Conservation (phyloP, 2,329 filamentous ascomycete genomes). For the Cercospora janseana region DNA sequence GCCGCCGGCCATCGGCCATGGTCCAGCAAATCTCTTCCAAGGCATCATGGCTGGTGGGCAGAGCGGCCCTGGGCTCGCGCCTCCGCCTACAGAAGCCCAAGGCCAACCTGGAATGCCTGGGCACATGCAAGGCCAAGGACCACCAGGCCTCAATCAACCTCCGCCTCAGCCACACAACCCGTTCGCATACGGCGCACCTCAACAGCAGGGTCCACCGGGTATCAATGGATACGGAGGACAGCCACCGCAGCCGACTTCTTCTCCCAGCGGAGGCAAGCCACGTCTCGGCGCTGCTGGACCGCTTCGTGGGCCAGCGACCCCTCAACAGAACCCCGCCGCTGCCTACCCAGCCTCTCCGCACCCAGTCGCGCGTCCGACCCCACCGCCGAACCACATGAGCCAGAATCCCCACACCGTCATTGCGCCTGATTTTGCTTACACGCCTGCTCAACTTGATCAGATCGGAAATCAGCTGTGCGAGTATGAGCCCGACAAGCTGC, state of each 20-base stretch:
- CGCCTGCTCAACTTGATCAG: constrained; percentile 40
- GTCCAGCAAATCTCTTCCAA: constrained; percentile 85
- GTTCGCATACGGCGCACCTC: constrained; percentile 59
- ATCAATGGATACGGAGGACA: constrained; percentile 78
- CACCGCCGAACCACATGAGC: constrained; percentile 47
- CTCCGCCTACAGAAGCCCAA: constrained; percentile 56
- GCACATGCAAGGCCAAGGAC: constrained; percentile 73
- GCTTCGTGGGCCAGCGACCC: constrained; percentile 69
- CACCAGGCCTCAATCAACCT: constrained; percentile 60
- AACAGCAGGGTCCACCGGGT: constrained; percentile 57
- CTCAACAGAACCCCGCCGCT: constrained; percentile 84
- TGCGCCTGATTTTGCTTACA: constrained; percentile 36
- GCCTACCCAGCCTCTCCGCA: constrained; percentile 89
- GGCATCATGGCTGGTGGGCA: constrained; percentile 93
- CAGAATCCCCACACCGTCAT: constrained; percentile 31
- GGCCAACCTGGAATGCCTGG: constrained; percentile 55
- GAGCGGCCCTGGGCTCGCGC: constrained; percentile 77
- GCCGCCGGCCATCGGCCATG: constrained; percentile 81
- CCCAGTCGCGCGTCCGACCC: constrained; percentile 72
- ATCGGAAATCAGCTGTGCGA: constrained; percentile 76
- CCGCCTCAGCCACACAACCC: constrained; percentile 64
- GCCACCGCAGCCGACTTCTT: constrained; percentile 78
- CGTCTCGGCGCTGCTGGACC: constrained; percentile 29
- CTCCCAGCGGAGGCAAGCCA: constrained; percentile 77
- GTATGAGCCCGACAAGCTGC: constrained; percentile 80